Evolutionary conservation across 176 grass and related monocot species (phyloP), one percentile per base, ranked within the genome.

Genomic region (Eragrostis curvula): DNA sequence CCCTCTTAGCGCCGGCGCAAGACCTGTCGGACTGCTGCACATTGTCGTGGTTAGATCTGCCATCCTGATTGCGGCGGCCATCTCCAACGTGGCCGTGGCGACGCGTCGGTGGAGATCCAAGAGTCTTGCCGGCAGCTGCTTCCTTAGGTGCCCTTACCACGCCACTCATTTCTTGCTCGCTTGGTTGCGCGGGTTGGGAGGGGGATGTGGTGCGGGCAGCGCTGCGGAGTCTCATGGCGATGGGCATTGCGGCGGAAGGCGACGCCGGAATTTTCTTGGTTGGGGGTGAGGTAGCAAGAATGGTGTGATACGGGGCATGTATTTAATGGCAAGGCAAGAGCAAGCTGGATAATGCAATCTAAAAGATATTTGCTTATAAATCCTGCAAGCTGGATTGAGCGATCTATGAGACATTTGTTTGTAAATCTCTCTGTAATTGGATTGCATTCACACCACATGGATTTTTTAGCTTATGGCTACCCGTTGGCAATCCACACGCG

Each of bases 181-280:
- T 6, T 6, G 2, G 2, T 7, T 36, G 27, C 1, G 0, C 0
- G 5, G 27, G 14, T 1, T 2, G 1, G 2, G 43, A 12, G 2
- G 0, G 1, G 13, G 3, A 5, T 9, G 43, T 20, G 20, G 15
- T 5, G 25, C 2, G 7, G 5, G 3, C 1, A 27, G 7, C 1
- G 6, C 7, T 6, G 24, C 1, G 40, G 4, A 0, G 9, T 2
- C 3, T 20, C 28, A 5, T 36, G 11, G 12, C 3, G 4, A 9
- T 11, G 9, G 0, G 6, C 3, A 10, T 3, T 15, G 65, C 0
- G 39, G 66, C n/a, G 15, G 16, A 36, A 1, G 10, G 14, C 9
- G 36, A 0, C 5, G 36, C 49, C n/a, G 15, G 17, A 3, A 7
- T 6, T 21, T 65, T 52, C 12, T 66, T 7, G 1, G 29, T 13